phyloP scores from a whole-genome alignment of 352 stramenopile species.

The Globisporangium cylindrosporum region DNA sequence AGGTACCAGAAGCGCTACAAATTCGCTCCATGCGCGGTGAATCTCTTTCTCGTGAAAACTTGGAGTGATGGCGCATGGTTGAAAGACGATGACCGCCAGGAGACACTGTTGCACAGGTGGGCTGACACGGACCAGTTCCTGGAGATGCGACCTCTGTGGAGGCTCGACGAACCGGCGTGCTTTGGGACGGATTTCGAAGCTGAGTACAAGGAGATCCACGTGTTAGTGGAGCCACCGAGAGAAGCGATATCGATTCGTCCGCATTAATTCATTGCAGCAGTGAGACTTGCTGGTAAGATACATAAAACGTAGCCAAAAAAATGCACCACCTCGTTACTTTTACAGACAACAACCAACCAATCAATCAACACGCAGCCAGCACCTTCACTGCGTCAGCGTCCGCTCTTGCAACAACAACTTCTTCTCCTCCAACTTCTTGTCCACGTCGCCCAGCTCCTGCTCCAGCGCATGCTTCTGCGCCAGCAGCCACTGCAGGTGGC shows the following conservation, averaged over 20 bases:
- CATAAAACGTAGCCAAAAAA: conserved; percentile 11
- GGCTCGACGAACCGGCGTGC: not conserved
- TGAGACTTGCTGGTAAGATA: not conserved
- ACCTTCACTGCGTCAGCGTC: not conserved
- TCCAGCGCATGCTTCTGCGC: conserved; percentile 48
- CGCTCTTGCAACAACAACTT: conserved; percentile 53
- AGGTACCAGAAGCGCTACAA: not conserved
- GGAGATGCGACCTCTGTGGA: not conserved
- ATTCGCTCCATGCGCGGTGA: not conserved
- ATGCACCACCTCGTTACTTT: not conserved
- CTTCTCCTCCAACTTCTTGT: conserved; percentile 55
- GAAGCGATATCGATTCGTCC: no score
- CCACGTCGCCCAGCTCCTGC: conserved; percentile 36
- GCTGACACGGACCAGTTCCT: not conserved
- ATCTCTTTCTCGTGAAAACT: not conserved
- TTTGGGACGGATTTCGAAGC: not conserved
- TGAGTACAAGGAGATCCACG: not conserved
- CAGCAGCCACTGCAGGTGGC: conserved; percentile 56
- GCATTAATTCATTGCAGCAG: no score
- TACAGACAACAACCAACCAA: not conserved
- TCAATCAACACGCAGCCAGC: not conserved
- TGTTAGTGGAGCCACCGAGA: not conserved
- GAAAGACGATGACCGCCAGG: not conserved
- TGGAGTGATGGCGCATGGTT: not conserved
- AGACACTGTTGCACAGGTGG: not conserved